phyloP scores from a whole-genome alignment of 73 alveolate genomes.

The Urostyla sp. region DNA sequence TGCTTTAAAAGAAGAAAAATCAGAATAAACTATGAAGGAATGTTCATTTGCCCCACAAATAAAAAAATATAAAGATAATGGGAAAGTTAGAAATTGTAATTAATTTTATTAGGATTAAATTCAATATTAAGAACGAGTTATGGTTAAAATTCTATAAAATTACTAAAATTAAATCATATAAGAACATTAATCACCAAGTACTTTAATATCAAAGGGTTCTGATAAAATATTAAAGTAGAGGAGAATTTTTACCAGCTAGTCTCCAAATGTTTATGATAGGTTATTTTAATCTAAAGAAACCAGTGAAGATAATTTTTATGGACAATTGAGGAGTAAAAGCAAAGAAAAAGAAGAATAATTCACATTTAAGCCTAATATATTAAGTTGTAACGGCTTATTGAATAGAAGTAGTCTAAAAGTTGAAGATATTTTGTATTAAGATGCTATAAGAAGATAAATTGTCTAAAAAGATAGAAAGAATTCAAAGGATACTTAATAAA shows the following conservation, averaged over 20 bases:
- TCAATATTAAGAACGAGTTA: constrained; percentile 1
- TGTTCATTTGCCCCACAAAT: constrained; percentile 35
- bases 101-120: constrained; percentile 21
- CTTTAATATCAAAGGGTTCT: constrained; percentile 26
- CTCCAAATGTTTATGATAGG: constrained; percentile 26
- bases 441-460: constrained; percentile 38
- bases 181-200: not conserved
- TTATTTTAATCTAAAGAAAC: constrained; percentile 1
- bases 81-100: not conserved
- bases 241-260: constrained; percentile 7
- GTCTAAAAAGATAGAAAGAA: not conserved
- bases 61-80: not conserved
- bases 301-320: not conserved
- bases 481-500: constrained; percentile 8
- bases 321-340: constrained; percentile 6
- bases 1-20: constrained; percentile 15
- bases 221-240: constrained; percentile 26
- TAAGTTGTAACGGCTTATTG: constrained; percentile 2
- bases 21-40: constrained; percentile 12
- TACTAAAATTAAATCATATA: constrained; percentile 11
- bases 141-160: not conserved
- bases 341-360: too few species aligned
- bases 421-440: constrained; percentile 25
- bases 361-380: constrained; percentile 28
- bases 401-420: constrained; percentile 20